A percentile compares a stretch with the other conserved stretches of the same genome.
Evolutionary conservation across 345 rosid species (phyloP).

Genomic region (Heritiera fomes): DNA sequence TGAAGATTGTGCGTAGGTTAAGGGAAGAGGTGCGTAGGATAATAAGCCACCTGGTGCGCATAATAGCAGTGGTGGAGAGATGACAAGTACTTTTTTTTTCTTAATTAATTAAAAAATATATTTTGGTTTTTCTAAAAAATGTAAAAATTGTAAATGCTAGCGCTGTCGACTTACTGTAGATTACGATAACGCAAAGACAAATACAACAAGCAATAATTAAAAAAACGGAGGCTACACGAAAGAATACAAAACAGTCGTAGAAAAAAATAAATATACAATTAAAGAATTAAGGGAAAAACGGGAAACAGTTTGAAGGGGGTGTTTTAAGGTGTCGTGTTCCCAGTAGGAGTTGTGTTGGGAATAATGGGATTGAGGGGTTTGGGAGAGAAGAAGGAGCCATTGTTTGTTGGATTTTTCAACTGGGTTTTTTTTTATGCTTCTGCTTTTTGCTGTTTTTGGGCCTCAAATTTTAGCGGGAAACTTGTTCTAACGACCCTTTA

Average conservation of each 20-base stretch:
- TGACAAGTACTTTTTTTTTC: constrained; percentile 10
- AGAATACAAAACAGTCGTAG: neutral
- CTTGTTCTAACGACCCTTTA: constrained; percentile 28
- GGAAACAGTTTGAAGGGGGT: constrained; percentile 32
- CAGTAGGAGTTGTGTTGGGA: constrained; percentile 36
- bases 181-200: constrained; percentile 29
- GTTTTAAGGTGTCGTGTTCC: constrained; percentile 47
- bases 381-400: constrained; percentile 7
- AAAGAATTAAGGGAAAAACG: neutral
- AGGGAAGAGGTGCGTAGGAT: constrained; percentile 23
- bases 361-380: constrained; percentile 33
- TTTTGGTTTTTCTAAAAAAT: neutral
- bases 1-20: constrained; percentile 19
- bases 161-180: constrained; percentile 42
- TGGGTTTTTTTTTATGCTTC: constrained; percentile 12
- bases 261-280: neutral
- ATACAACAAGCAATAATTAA: neutral
- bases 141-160: constrained; percentile 14
- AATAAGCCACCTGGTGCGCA: constrained; percentile 41
- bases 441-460: constrained; percentile 14
- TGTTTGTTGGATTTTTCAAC: constrained; percentile 13
- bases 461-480: constrained; percentile 51
- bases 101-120: neutral
- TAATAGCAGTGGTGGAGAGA: constrained; percentile 39
- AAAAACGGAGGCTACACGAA: neutral